phyloP scores from a whole-genome alignment of 352 stramenopile species.

The Aphanomyces cochlioides region DNA sequence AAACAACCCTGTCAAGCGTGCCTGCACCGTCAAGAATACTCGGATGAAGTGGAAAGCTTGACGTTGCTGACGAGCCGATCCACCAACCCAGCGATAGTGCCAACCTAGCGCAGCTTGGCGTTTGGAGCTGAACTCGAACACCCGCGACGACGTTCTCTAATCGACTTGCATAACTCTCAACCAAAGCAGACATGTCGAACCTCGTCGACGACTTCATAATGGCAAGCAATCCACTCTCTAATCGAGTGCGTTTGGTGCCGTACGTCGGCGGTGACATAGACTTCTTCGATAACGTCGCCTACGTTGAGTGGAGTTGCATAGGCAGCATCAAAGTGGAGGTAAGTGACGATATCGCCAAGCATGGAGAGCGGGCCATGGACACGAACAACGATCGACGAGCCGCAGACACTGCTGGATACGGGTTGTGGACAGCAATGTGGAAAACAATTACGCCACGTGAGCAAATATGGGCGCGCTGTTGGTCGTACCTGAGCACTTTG shows the following conservation, averaged over 20 bases:
- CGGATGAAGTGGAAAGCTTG: slow-evolving; percentile 23
- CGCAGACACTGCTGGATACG: slow-evolving; percentile 26
- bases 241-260: slow-evolving; percentile 16
- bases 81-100: slow-evolving; percentile 29
- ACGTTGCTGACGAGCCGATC: slow-evolving; percentile 23
- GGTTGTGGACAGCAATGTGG: slow-evolving; percentile 25
- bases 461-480: neutral
- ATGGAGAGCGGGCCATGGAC: slow-evolving; percentile 1
- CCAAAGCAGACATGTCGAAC: neutral
- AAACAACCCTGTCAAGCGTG: neutral
- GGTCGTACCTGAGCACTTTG: slow-evolving; percentile 27
- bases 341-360: slow-evolving; percentile 12
- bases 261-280: slow-evolving; percentile 3
- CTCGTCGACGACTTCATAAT: slow-evolving; percentile 28
- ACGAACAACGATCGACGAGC: slow-evolving; percentile 20
- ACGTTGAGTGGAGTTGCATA: slow-evolving; percentile 8
- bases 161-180: neutral
- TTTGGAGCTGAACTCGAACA: slow-evolving; percentile 25
- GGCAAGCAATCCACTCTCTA: slow-evolving; percentile 26
- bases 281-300: slow-evolving; percentile 20
- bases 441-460: slow-evolving; percentile 32
- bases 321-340: slow-evolving; percentile 26
- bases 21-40: neutral
- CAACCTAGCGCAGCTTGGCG: slow-evolving; percentile 13
- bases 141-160: slow-evolving; percentile 17